phyloP scores from a whole-genome alignment of 2,329 filamentous ascomycete genomes.

The Xylariaceae sp. region DNA sequence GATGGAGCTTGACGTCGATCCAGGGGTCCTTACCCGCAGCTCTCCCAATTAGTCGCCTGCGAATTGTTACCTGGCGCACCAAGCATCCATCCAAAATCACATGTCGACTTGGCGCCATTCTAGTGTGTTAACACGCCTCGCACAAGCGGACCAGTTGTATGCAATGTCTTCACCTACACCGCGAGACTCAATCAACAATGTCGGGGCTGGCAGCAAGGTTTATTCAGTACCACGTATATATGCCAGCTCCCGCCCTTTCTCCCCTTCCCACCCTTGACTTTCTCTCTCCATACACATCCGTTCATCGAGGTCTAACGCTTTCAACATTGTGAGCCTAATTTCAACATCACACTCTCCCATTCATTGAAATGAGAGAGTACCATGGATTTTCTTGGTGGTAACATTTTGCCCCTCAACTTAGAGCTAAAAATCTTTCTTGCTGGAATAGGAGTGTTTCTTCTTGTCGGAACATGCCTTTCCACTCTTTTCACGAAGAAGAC shows the following conservation, averaged over 20 bases:
- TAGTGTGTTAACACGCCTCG: conserved; percentile 6
- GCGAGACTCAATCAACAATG: neutral
- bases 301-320: conserved; percentile 11
- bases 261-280: conserved; percentile 1
- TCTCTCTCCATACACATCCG: conserved; percentile 7
- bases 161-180: neutral
- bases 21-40: neutral
- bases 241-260: conserved; percentile 1
- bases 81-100: neutral
- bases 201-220: neutral
- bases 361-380: conserved; percentile 68
- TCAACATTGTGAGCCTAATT: conserved; percentile 19
- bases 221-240: too few relatives aligned
- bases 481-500: conserved; percentile 44
- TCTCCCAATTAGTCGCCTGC: neutral
- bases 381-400: conserved; percentile 76
- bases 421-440: conserved; percentile 58
- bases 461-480: conserved; percentile 59
- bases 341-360: conserved; percentile 35
- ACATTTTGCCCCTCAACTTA: conserved; percentile 55
- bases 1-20: too few relatives aligned
- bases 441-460: conserved; percentile 57
- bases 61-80: conserved; percentile 1
- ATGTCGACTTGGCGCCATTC: neutral
- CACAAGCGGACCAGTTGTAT: conserved; percentile 6